Evolutionary conservation across 2,329 filamentous ascomycete species (phyloP), one percentile per base, ranked within the genome.

Genomic region (Paracoccidioides lutzii): DNA sequence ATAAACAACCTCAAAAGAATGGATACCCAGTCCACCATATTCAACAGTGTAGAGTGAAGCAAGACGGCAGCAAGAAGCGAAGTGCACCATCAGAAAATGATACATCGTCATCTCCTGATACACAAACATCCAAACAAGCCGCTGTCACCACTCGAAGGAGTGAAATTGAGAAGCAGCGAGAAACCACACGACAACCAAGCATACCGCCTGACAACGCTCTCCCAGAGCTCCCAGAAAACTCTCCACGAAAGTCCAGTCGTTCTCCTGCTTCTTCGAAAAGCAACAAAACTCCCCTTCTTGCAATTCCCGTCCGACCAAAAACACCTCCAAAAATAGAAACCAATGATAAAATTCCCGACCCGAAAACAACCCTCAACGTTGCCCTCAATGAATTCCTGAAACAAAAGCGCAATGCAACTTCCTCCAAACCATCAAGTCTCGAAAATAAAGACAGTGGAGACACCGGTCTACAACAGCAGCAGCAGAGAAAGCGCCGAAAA

Each of bases 341-440:
- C 4, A 14, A 40, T 7, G 10, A 37, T n/a, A 40, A 38, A 8
- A 37, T 22, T 2, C 40, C 54, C 38, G 32, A 55, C 41, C 32
- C 45, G 8, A 50, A 52, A 14, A 54, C 54, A 12, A 41, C 56
- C 22, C 55, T 61, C 44, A 48, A 61, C 43, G 28, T 53, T 2
- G 72, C 73, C 9, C 64, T 75, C 43, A 71, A 63, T 57, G 71
- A 71, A 9, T 64, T 75, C 28, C 64, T 75, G 10, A 69, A 71
- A 54, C 66, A 71, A 60, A 71, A 71, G 48, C 67, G 70, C 41
- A 65, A 64, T 46, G 67, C 64, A 48, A 66, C 64, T 44, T 66
- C 66, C 30, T 28, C 49, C 28, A 67, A 67, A 51, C 59, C 65
- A 15, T 55, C 62, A 28, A 59, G 61, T 3, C 63, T 64, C 4